Percentiles rank a stretch among this genome's conserved stretches.
Conservation (phyloP, 164 flowering plant genomes). For the Sextonia rubra region DNA sequence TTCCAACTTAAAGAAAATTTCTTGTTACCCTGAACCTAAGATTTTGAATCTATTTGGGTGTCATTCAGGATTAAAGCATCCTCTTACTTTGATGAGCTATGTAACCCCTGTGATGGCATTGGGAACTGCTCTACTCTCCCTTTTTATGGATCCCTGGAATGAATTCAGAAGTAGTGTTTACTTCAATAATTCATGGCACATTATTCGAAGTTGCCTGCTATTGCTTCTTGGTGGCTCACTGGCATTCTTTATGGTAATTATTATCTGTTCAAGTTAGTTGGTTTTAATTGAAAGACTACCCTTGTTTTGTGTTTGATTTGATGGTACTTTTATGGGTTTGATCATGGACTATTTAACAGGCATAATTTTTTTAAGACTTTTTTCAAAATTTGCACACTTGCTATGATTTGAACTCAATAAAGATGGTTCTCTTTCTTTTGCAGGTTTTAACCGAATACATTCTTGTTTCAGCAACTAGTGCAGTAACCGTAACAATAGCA, state of each 20-base stretch:
- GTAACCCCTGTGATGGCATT: constrained; percentile 94
- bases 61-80: constrained; percentile 78
- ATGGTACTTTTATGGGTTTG: neutral
- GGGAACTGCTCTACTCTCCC: constrained; percentile 73
- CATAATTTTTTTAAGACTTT: neutral
- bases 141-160: constrained; percentile 83
- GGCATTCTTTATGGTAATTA: constrained; percentile 90
- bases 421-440: constrained; percentile 16
- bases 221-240: constrained; percentile 92
- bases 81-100: constrained; percentile 91
- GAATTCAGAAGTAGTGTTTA: constrained; percentile 58
- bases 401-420: neutral
- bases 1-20: neutral
- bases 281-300: constrained; percentile 1
- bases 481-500: constrained; percentile 94
- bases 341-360: neutral
- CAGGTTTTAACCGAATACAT: constrained; percentile 92
- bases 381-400: neutral
- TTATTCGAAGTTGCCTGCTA: constrained; percentile 64
- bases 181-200: constrained; percentile 71
- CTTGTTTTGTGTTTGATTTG: neutral
- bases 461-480: constrained; percentile 94
- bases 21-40: neutral
- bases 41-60: neutral
- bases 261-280: neutral